These are phyloP conservation scores for Amaranthus hypochondriacus DNA, from an alignment of 148 eudicot genomes.

Conservation along the genomic window DNA sequence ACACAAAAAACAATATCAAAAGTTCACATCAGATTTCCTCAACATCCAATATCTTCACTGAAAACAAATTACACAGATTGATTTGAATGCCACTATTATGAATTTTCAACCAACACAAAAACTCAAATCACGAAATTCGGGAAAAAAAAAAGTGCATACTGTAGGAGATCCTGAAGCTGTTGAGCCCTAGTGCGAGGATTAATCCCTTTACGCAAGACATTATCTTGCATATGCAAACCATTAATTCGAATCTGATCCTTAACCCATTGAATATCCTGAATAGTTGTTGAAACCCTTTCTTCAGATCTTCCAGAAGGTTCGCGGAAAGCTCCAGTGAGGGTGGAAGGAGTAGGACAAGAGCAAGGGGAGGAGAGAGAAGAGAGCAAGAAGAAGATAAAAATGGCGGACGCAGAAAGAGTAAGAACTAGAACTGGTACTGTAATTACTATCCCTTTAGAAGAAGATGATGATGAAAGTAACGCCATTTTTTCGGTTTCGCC, in stretches of 20 bases:
- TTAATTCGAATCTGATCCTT: slow-evolving; percentile 65
- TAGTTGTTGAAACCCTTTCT: slow-evolving; percentile 36
- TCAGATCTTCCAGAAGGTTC: slow-evolving; percentile 12
- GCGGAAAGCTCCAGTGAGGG: neutral
- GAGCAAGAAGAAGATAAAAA: slow-evolving; percentile 60
- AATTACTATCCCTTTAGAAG: slow-evolving; percentile 51
- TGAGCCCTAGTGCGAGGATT: slow-evolving; percentile 91
- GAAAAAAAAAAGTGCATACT: slow-evolving; percentile 30
- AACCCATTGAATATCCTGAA: slow-evolving; percentile 73
- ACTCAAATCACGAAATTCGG: neutral
- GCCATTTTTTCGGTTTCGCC: slow-evolving; percentile 13
- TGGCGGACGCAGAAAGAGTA: slow-evolving; percentile 39
- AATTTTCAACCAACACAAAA: neutral
- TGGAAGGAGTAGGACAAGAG: slow-evolving; percentile 28
- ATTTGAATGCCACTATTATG: neutral
- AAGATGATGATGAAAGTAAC: slow-evolving; percentile 20
- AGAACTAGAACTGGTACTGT: slow-evolving; percentile 59
- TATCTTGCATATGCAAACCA: slow-evolving; percentile 82
- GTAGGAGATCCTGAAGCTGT: slow-evolving; percentile 74
- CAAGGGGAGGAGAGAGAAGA: slow-evolving; percentile 52
- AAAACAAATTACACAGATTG: slow-evolving; percentile 10
- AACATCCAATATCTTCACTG: neutral
- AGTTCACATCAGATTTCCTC: neutral
- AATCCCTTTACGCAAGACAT: slow-evolving; percentile 83
- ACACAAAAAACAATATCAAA: no score